Evolutionary conservation across 805 yeast species (phyloP), one percentile per base, ranked within the genome.

Genomic region (Ogataea philodendri): DNA sequence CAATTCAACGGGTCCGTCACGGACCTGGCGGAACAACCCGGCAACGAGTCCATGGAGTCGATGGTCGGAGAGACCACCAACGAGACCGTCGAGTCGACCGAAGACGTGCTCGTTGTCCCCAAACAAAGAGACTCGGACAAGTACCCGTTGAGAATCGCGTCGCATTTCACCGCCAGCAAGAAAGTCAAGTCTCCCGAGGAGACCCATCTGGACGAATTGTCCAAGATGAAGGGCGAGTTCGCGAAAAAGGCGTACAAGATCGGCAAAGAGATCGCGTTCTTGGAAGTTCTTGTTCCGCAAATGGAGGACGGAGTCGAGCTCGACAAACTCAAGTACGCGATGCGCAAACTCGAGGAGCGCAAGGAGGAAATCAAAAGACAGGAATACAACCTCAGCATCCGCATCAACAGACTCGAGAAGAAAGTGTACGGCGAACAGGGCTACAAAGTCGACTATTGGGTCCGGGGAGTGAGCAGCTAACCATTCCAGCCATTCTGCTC

Each of bases 381-480:
- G 18, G 45, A 49, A 26, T 61, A 61, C 41, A 55, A 53, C 30
- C 37, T 58, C 18, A 47, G 63, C 19, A 56, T 61, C 20, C 49
- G 49, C 32, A 26, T 61, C 25, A 54, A 54, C 32, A 42, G 47
- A 26, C 46, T 46, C 23, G 48, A 51, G 27, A 57, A 52, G 25
- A 49, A 42, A 23, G 40, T 58, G 8, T 52, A 57, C 38, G 64
- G 63, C 14, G 47, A 33, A 24, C 46, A 57, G 23, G 59, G 58
- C 14, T 55, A 59, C 9, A 67, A 69, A 60, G 75, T 76, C 56
- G 74, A 71, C 65, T 73, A 70, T 67, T 61, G 63, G 76, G 71
- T 70, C 55, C 71, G 77, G 65, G 75, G 76, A 54, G 70, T 67
- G 65, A 67, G 69, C 66, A 65, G 25, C 32, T 53, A 28, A 41